These are phyloP conservation scores for Solanum hybrid DNA, from an alignment of 305 asterid genomes.

Conservation along the genomic window DNA sequence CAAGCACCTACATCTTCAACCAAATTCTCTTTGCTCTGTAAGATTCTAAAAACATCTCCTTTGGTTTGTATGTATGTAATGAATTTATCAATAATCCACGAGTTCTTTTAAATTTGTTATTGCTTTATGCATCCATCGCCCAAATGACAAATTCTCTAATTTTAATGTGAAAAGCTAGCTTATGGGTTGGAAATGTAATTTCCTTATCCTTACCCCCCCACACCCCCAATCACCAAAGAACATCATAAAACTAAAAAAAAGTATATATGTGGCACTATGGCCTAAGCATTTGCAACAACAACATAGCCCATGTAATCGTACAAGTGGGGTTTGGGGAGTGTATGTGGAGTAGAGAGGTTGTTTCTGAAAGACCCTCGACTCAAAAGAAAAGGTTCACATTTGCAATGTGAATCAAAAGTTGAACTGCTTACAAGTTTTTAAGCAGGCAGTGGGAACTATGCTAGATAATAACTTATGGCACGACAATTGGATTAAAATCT, in stretches of 20 bases:
- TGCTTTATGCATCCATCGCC: neutral
- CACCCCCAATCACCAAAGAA: neutral
- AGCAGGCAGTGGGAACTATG: neutral
- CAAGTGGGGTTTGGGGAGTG: neutral
- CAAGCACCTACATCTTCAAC: neutral
- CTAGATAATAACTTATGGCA: neutral
- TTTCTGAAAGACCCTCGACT: neutral
- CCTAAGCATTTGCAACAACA: neutral
- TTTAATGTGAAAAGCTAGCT: neutral
- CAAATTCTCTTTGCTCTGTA: neutral
- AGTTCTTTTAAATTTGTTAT: neutral
- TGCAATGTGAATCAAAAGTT: neutral
- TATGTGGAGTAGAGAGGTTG: neutral
- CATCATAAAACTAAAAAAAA: neutral
- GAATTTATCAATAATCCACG: neutral
- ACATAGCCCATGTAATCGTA: neutral
- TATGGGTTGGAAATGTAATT: neutral
- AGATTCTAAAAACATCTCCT: neutral
- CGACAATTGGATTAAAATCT: neutral
- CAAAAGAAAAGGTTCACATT: neutral
- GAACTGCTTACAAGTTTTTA: neutral
- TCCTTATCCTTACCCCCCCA: neutral
- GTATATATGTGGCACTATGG: neutral
- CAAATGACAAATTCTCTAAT: neutral
- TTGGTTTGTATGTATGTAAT: neutral